These are phyloP conservation scores for Alternaria dauci DNA, from an alignment of 2,329 filamentous ascomycete genomes.

Conservation along the genomic window DNA sequence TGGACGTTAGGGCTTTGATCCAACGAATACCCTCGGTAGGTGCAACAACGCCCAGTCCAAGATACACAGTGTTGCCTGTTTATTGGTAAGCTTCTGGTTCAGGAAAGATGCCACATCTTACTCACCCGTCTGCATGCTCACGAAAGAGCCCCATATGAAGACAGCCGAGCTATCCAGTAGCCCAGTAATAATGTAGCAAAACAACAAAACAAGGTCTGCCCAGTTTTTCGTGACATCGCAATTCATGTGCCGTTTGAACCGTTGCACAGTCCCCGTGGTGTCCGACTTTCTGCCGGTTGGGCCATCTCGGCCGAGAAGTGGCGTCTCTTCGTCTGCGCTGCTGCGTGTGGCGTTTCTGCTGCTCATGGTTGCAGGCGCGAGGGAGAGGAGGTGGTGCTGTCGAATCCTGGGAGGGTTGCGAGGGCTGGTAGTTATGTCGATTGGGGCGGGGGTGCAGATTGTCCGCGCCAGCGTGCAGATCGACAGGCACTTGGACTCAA, in stretches of 20 bases:
- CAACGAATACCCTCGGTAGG: conserved; percentile 64
- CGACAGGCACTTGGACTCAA: conserved; percentile 31
- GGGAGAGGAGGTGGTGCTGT: conserved; percentile 1
- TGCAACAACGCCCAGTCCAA: conserved; percentile 75
- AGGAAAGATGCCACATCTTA: conserved; percentile 14
- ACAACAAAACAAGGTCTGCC: conserved; percentile 73
- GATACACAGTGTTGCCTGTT: conserved; percentile 75
- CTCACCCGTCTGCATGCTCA: conserved; percentile 82
- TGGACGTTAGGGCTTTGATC: conserved; percentile 76
- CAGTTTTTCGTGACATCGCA: conserved; percentile 67
- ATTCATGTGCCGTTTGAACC: conserved; percentile 46
- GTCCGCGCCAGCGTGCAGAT: conserved; percentile 14
- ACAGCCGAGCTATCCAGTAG: conserved; percentile 79
- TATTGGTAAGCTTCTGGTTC: conserved; percentile 22
- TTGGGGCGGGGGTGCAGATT: conserved; percentile 16
- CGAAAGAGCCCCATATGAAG: conserved; percentile 80
- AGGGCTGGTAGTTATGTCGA: conserved; percentile 17
- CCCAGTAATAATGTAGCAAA: conserved; percentile 80
- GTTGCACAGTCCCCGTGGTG: conserved; percentile 10
- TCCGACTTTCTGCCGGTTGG: conserved; percentile 33
- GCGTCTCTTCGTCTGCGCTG: conserved; percentile 41
- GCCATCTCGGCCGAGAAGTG: conserved; percentile 39
- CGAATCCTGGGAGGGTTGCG: conserved; percentile 11
- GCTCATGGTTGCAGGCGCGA: conserved; percentile 25
- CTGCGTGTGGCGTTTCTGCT: conserved; percentile 19